phyloP scores from a whole-genome alignment of 2,329 filamentous ascomycete species.

The Kalmusia sp. region DNA sequence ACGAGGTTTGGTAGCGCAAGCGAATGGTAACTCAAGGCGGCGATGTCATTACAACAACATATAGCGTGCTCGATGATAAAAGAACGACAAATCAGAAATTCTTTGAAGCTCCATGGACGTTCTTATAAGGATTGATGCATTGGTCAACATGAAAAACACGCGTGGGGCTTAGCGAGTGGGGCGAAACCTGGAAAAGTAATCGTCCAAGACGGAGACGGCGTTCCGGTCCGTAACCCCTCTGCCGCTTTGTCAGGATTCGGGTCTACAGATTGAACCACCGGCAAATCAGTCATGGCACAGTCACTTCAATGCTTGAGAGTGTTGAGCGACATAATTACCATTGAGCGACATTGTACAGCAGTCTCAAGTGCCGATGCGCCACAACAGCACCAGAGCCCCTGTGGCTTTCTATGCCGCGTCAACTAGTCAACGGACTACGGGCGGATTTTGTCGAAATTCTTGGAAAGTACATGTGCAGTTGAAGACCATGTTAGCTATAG shows the following conservation, averaged over 20 bases:
- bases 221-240: constrained; percentile 43
- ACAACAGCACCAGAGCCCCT: no score
- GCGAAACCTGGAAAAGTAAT: constrained; percentile 33
- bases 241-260: constrained; percentile 16
- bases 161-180: constrained; percentile 46
- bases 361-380: neutral
- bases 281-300: constrained; percentile 9
- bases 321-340: neutral
- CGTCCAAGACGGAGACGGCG: constrained; percentile 36
- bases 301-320: neutral
- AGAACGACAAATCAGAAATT: neutral
- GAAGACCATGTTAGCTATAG: neutral
- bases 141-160: constrained; percentile 30
- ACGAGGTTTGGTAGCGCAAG: constrained; percentile 4
- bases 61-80: neutral
- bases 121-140: constrained; percentile 30
- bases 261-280: constrained; percentile 6
- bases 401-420: no score
- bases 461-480: no score
- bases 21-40: constrained; percentile 3
- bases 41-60: neutral
- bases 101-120: constrained; percentile 2
- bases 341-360: neutral
- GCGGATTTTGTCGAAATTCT: no score
- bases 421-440: no score